Percentiles rank a stretch among this genome's conserved stretches.
Conservation (phyloP, 2,329 filamentous ascomycete genomes). For the Colletotrichum godetiae region DNA sequence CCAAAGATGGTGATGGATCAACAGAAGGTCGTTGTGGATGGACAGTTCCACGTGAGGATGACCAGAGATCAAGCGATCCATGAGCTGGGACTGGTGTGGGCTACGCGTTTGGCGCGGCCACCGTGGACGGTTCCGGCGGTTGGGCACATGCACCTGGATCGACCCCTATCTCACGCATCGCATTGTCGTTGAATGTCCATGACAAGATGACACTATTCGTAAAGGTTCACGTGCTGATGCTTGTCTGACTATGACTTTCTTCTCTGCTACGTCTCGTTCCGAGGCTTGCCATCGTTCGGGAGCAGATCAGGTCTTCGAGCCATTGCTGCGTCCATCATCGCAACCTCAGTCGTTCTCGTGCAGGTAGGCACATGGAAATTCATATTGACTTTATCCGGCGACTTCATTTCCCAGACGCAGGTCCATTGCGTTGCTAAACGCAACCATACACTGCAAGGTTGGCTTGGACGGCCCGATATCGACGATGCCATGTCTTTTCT, state of each 20-base stretch:
- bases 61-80: slow-evolving; percentile 8
- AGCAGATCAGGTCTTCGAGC: neutral
- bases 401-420: neutral
- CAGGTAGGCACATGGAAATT: neutral
- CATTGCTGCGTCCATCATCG: neutral
- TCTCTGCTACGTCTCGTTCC: neutral
- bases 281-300: neutral
- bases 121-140: neutral
- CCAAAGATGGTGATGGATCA: slow-evolving; percentile 30
- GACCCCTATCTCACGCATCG: neutral
- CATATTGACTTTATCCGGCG: neutral
- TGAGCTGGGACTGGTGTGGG: slow-evolving; percentile 4
- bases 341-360: neutral
- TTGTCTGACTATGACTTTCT: neutral
- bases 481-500: neutral
- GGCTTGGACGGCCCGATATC: slow-evolving; percentile 15
- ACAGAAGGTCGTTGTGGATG: slow-evolving; percentile 3
- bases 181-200: neutral
- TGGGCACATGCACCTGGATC: slow-evolving; percentile 1
- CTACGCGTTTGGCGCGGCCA: slow-evolving; percentile 17
- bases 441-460: neutral
- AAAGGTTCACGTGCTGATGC: neutral
- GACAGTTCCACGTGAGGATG: slow-evolving; percentile 16
- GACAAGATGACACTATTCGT: neutral
- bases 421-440: neutral